phyloP scores from a whole-genome alignment of 148 eudicot species.

The Amaranthus hypochondriacus region DNA sequence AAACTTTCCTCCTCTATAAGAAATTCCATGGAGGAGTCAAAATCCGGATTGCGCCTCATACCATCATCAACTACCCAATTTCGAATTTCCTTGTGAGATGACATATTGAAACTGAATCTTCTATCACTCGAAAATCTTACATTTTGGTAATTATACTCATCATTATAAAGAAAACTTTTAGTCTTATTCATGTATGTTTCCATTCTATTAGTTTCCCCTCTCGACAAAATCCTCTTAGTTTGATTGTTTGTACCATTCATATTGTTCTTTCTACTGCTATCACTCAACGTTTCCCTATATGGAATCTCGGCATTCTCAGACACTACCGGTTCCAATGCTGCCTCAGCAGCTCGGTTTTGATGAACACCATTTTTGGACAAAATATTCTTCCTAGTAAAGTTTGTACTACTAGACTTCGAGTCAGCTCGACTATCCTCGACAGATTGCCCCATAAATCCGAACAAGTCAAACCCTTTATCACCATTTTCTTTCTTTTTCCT shows the following conservation, averaged over 20 bases:
- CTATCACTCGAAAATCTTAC: constrained; percentile 28
- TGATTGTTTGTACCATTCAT: constrained; percentile 17
- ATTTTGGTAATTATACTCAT: constrained; percentile 26
- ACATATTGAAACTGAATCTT: constrained; percentile 27
- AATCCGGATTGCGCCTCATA: constrained; percentile 31
- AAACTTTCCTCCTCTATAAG: constrained; percentile 25
- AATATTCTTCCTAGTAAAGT: constrained; percentile 34
- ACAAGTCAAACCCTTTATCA: constrained; percentile 39
- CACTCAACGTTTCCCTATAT: constrained; percentile 15
- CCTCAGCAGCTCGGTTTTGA: constrained; percentile 28
- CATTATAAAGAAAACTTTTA: constrained; percentile 25
- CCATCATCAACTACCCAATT: constrained; percentile 29
- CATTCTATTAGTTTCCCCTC: constrained; percentile 24
- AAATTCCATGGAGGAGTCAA: constrained; percentile 31
- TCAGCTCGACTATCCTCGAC: constrained; percentile 27
- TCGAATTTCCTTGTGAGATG: constrained; percentile 32
- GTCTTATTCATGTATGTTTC: constrained; percentile 21
- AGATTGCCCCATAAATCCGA: constrained; percentile 34
- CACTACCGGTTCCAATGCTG: constrained; percentile 16
- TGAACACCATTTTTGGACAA: constrained; percentile 26
- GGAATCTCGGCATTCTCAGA: constrained; percentile 12
- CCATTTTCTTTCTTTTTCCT: constrained; percentile 44
- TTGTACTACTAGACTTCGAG: constrained; percentile 35
- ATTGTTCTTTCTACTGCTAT: constrained; percentile 18
- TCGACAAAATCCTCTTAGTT: constrained; percentile 22